Evolutionary conservation across 2,329 filamentous ascomycete genomes (phyloP).

Genomic region (Fusarium chlamydosporum): DNA sequence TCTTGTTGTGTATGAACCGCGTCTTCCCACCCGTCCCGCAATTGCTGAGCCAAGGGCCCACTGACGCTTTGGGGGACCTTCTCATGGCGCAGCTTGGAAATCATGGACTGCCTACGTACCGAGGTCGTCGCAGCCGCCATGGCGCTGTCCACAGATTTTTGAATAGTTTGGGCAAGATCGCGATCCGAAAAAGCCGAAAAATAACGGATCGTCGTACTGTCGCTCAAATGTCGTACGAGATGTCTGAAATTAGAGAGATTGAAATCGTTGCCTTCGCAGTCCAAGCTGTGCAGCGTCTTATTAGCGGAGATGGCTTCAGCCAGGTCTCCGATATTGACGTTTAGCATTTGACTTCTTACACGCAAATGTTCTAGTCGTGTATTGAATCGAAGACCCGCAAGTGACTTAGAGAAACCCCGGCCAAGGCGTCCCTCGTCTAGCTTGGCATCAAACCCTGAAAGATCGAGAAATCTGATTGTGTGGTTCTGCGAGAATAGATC

Average conservation of each 20-base stretch:
- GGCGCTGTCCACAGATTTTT: constrained; percentile 54
- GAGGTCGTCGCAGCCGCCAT: constrained; percentile 47
- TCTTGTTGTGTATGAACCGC: constrained; percentile 53
- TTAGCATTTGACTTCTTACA: constrained; percentile 69
- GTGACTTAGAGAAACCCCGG: constrained; percentile 65
- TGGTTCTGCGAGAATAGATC: constrained; percentile 66
- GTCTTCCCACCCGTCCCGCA: constrained; percentile 59
- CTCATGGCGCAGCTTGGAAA: constrained; percentile 55
- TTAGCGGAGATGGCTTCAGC: constrained; percentile 66
- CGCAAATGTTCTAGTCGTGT: constrained; percentile 64
- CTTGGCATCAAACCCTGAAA: constrained; percentile 70
- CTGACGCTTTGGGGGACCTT: constrained; percentile 50
- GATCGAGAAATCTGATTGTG: constrained; percentile 67
- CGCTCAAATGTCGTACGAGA: constrained; percentile 60
- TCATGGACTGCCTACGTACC: constrained; percentile 54
- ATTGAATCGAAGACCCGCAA: constrained; percentile 64
- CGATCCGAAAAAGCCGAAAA: constrained; percentile 60
- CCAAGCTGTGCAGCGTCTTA: constrained; percentile 64
- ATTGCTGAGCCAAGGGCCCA: constrained; percentile 55
- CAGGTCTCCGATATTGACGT: constrained; percentile 67
- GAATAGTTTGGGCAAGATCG: constrained; percentile 56
- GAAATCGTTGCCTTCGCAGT: constrained; percentile 69
- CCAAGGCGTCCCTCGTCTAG: constrained; percentile 70
- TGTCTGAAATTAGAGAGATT: constrained; percentile 66
- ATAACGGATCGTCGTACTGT: constrained; percentile 60